Evolutionary conservation across 768 basidiomycete species (phyloP).

Genomic region (Tylopilus cervinicoccineus): DNA sequence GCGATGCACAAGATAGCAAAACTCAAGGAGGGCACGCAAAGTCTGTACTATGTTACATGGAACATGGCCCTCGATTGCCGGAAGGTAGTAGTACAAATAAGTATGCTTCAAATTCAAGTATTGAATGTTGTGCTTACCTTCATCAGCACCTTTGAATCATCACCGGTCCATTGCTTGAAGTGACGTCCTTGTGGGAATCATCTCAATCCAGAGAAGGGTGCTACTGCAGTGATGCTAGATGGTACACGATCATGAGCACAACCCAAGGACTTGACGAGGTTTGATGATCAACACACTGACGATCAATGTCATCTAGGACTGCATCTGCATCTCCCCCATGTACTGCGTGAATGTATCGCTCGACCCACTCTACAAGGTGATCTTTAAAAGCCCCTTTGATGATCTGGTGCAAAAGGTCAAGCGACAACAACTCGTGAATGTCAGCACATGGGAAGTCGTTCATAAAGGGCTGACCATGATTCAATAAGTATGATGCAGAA

Average conservation of each 20-base stretch:
- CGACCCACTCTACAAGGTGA: background rate
- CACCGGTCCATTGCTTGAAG: background rate
- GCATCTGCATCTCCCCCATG: background rate
- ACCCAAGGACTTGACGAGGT: background rate
- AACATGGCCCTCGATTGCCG: slow-evolving; percentile 7
- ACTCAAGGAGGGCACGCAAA: background rate
- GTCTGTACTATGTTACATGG: background rate
- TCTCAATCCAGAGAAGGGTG: background rate
- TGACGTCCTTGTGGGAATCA: background rate
- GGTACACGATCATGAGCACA: background rate
- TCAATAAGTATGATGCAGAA: background rate
- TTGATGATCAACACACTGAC: background rate
- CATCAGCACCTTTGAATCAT: background rate
- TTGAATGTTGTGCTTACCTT: background rate
- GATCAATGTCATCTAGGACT: background rate
- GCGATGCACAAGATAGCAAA: background rate
- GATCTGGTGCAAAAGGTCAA: background rate
- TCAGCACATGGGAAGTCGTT: background rate
- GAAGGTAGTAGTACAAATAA: background rate
- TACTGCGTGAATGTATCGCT: background rate
- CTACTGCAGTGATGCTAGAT: background rate
- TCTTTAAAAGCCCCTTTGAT: background rate
- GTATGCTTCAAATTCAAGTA: too few species aligned
- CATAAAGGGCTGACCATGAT: background rate
- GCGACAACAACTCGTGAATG: background rate